Conservation (phyloP, 1,284 basidiomycete genomes). For the Leccinum discolor region DNA sequence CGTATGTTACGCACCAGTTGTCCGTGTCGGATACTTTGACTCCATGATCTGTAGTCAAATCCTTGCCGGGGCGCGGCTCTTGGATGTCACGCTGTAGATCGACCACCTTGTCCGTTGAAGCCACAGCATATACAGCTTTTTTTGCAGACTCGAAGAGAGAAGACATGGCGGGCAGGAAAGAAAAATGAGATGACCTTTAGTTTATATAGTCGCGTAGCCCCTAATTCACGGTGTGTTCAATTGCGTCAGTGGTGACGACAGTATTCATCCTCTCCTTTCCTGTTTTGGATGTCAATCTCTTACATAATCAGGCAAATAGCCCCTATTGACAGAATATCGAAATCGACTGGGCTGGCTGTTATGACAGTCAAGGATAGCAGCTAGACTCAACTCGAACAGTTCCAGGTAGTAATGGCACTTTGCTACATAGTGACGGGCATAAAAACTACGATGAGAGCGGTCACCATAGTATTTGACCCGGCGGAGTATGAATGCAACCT, state of each 20-base stretch:
- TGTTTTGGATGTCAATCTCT: conserved; percentile 1
- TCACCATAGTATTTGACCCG: too few relatives aligned
- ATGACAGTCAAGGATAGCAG: too few relatives aligned
- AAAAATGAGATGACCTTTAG: neutral
- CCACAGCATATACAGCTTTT: conserved; percentile 8
- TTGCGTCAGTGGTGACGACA: conserved; percentile 29
- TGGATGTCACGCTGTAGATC: conserved; percentile 49
- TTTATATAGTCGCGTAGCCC: conserved; percentile 8
- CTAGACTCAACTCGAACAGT: too few relatives aligned
- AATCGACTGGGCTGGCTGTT: neutral
- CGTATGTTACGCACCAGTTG: conserved; percentile 49
- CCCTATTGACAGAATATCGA: neutral
- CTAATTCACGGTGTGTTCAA: conserved; percentile 8
- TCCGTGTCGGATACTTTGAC: conserved; percentile 62
- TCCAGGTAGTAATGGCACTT: too few relatives aligned
- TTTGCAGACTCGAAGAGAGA: conserved; percentile 15
- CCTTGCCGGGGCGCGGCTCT: conserved; percentile 36
- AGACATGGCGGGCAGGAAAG: conserved; percentile 19
- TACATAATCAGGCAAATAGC: neutral
- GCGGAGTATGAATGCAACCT: neutral
- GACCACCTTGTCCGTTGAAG: conserved; percentile 20
- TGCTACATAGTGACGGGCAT: too few relatives aligned
- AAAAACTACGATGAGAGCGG: too few relatives aligned
- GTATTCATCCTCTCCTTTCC: neutral
- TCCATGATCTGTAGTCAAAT: conserved; percentile 65